Percentiles rank a stretch among this genome's conserved stretches.
phyloP scores from a whole-genome alignment of 2,329 filamentous ascomycete genomes.

The Phialemoniopsis sp. region DNA sequence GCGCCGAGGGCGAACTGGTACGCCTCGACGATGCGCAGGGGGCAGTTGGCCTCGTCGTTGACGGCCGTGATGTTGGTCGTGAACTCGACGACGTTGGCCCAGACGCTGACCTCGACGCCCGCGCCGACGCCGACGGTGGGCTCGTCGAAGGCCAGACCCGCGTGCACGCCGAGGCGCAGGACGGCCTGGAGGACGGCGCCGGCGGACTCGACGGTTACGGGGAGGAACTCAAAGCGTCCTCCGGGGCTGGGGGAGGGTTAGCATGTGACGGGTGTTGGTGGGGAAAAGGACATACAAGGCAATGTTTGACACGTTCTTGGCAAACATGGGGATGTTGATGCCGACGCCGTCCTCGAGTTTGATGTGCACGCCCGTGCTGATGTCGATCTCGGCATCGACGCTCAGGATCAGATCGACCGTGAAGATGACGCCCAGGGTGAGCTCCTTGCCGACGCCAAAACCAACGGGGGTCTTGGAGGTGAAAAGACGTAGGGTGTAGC shows the following conservation, averaged over 20 bases:
- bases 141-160: conserved; percentile 30
- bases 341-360: conserved; percentile 44
- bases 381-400: conserved; percentile 38
- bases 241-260: conserved; percentile 32
- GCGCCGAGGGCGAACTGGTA: conserved; percentile 51
- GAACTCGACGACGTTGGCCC: conserved; percentile 49
- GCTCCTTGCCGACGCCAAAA: conserved; percentile 27
- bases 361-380: conserved; percentile 52
- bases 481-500: conserved; percentile 45
- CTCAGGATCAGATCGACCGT: conserved; percentile 47
- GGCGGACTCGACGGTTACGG: conserved; percentile 41
- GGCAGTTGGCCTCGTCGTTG: conserved; percentile 26
- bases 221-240: conserved; percentile 52
- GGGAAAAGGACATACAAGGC: conserved; percentile 35
- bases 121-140: conserved; percentile 23
- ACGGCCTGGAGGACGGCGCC: conserved; percentile 37
- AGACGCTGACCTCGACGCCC: conserved; percentile 44
- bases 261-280: neutral
- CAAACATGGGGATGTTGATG: conserved; percentile 46
- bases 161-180: conserved; percentile 40
- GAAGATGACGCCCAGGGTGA: conserved; percentile 42
- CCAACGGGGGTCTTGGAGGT: conserved; percentile 39
- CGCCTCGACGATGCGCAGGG: conserved; percentile 38
- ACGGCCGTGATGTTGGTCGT: conserved; percentile 43
- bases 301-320: conserved; percentile 39